A percentile compares a stretch with the other conserved stretches of the same genome.
Evolutionary conservation across 805 yeast genomes (phyloP).

Genomic region (Wickerhamiella azyma): DNA sequence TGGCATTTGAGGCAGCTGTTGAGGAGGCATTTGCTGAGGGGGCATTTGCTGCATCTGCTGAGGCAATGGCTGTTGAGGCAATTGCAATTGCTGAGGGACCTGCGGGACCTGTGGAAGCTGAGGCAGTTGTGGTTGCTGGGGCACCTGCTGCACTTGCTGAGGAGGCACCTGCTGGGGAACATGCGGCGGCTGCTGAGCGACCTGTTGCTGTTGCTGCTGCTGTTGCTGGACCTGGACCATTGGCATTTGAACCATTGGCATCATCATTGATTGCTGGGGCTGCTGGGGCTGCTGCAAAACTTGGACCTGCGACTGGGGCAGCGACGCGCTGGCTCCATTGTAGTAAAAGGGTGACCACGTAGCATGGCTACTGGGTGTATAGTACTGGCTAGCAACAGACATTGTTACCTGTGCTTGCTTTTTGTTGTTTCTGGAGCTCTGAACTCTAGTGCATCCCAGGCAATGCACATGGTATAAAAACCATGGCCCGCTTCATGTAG

Average conservation of each 20-base stretch:
- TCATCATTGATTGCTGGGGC: not conserved
- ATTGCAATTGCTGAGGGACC: conserved; percentile 11
- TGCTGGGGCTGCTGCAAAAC: not conserved
- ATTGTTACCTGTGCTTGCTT: not conserved
- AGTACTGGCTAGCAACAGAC: not conserved
- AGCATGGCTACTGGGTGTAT: not conserved
- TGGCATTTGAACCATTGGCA: too few relatives aligned
- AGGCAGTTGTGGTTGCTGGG: not conserved
- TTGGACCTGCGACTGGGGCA: not conserved
- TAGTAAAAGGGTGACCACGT: not conserved
- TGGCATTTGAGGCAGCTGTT: conserved; percentile 12
- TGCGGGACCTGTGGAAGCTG: conserved; percentile 12
- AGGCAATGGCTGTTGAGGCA: conserved; percentile 2
- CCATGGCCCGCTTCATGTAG: not conserved
- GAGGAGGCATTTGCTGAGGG: conserved; percentile 10
- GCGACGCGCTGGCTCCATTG: not conserved
- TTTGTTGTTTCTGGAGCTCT: not conserved
- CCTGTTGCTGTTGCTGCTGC: not conserved
- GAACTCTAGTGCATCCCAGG: too few relatives aligned
- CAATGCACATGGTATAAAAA: not conserved
- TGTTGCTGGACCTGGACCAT: not conserved
- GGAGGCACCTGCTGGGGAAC: not conserved
- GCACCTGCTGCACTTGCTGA: not conserved
- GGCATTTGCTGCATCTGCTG: conserved; percentile 11
- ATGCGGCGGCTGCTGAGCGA: too few relatives aligned